A percentile compares a stretch with the other conserved stretches of the same genome.
These are phyloP conservation scores for Paramyrothecium sp. DNA, from an alignment of 2,329 filamentous ascomycete genomes.

Conservation along the genomic window DNA sequence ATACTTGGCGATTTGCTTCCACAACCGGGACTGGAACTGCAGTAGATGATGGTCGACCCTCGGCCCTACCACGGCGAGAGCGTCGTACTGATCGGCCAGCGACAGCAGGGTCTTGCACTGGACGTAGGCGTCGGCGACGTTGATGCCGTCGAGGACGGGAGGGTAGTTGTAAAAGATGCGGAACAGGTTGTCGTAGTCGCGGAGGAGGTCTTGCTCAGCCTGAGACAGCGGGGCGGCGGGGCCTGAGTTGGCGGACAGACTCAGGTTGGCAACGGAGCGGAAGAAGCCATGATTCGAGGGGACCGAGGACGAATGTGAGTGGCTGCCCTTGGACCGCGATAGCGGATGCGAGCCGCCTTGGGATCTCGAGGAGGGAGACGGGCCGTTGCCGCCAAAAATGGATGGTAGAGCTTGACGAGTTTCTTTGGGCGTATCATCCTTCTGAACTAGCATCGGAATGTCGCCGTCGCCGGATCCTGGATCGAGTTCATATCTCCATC, in stretches of 20 bases:
- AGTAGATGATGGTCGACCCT: slow-evolving; percentile 91
- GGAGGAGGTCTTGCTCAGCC: slow-evolving; percentile 72
- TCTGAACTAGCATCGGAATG: slow-evolving; percentile 85
- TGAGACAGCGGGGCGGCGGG: slow-evolving; percentile 47
- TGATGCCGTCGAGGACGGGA: slow-evolving; percentile 76
- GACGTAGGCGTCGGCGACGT: slow-evolving; percentile 89
- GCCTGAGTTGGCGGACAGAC: slow-evolving; percentile 44
- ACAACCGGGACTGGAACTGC: slow-evolving; percentile 85
- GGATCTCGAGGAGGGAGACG: slow-evolving; percentile 43
- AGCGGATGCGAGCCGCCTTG: slow-evolving; percentile 19
- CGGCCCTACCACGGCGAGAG: slow-evolving; percentile 80
- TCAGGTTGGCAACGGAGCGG: slow-evolving; percentile 81
- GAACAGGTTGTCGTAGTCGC: slow-evolving; percentile 94
- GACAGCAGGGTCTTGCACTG: slow-evolving; percentile 89
- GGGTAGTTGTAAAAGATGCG: slow-evolving; percentile 94
- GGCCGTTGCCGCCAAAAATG: slow-evolving; percentile 39
- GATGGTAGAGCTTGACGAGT: slow-evolving; percentile 19
- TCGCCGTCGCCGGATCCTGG: slow-evolving; percentile 70
- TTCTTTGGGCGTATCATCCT: slow-evolving; percentile 45
- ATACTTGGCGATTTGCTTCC: slow-evolving; percentile 97
- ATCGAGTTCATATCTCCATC: slow-evolving; percentile 89
- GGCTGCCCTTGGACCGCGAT: slow-evolving; percentile 29
- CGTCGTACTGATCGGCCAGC: slow-evolving; percentile 93
- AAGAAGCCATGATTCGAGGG: slow-evolving; percentile 62
- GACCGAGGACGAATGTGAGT: slow-evolving; percentile 53